Evolutionary conservation across 1,284 basidiomycete genomes (phyloP), one percentile per base, ranked within the genome.

Genomic region (Dichomitus squalens): DNA sequence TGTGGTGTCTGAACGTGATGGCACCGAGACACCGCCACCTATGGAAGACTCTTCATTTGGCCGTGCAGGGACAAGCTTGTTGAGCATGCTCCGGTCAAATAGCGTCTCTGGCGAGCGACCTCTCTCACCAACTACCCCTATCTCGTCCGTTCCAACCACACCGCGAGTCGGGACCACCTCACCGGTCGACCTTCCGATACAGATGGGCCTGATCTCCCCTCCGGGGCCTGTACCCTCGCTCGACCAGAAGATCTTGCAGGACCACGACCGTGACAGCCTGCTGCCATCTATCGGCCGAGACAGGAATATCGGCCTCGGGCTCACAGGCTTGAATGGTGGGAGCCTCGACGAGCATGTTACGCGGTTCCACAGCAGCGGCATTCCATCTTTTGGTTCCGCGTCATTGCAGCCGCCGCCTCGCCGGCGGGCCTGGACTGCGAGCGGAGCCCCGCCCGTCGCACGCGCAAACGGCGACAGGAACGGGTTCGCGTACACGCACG

Each of bases 351-450:
- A 41, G 16, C 55, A 53, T 38, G 51, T 55, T 29, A 18, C 51
- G 4, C 41, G 55, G 18, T 57, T 59, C 59, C 54, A 61, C 35
- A 39, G 53, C 14, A 56, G 55, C 21, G 58, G 53, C 16, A 29
- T 54, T 4, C 34, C 48, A 7, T 34, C 55, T 23, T 57, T 67
- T 9, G 60, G 52, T 14, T 79, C 57, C 69, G 73, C 80, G 0
- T 82, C 85, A 16, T 75, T 89, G 49, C 85, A 87, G 47, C 88
- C 87, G 2, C 86, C 87, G 0, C 79, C 83, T 48, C 85, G 74
- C 43, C 75, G 82, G 63, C 78, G 74, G 23, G 71, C 81, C 14
- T 83, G 82, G 77, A 76, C 73, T n/a, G 78, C 79, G 41, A 68
- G 66, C 40, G 71, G 68, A 12, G 47, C 61, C 2, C 61, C 68